Base-by-base conservation (phyloP, 192 early-diverging fungal genomes). In the Irineochytrium annulatum region DNA sequence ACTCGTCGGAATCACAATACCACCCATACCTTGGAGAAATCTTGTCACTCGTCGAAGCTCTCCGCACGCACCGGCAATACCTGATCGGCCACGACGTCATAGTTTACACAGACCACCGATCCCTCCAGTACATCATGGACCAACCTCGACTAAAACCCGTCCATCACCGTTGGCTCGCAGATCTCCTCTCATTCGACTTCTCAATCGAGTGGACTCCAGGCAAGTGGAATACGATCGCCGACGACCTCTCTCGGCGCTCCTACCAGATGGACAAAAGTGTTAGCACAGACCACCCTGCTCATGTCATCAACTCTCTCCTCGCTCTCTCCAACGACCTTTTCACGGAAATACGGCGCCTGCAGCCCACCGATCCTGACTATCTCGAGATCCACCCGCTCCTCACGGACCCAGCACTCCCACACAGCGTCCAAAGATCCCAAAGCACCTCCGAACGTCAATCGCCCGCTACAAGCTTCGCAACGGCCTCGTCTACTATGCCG, bases 221-320 rank as follows among this genome's bases (percentile, higher is more conserved):
- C n/a, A 24, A 53, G 46, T 68, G 51, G 51, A 71, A 71, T 31
- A 68, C 37, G 24, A 37, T 71, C 44, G 69, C 69, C 16, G 64
- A 71, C 59, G 22, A 56, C 1, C 57, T 68, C 14, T 68, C 57
- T 16, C 63, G 64, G 0, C 39, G 34, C 28, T 53, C 54, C 1
- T 19, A 65, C 55, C 43, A 57, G n/a, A 8, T 11, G 11, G 14
- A 16, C 48, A 14, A 14, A n/a, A 11, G n/a, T 22, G n/a, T 26
- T 8, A 16, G 8, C 48, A 22, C 16, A 51, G 11, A 51, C 48
- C 11, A 22, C 8, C 6, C 46, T 19, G 8, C 6, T 11, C 46
- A 56, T 56, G n/a, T 52, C 34, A 20, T 19, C 22, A 14, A 11
- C 51, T 20, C 34, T 14, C 11, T 51, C 22, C 8, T 51, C 48